These are phyloP conservation scores for Geoglossum glabrum DNA, from an alignment of 495 filamentous ascomycete genomes.

Conservation along the genomic window DNA sequence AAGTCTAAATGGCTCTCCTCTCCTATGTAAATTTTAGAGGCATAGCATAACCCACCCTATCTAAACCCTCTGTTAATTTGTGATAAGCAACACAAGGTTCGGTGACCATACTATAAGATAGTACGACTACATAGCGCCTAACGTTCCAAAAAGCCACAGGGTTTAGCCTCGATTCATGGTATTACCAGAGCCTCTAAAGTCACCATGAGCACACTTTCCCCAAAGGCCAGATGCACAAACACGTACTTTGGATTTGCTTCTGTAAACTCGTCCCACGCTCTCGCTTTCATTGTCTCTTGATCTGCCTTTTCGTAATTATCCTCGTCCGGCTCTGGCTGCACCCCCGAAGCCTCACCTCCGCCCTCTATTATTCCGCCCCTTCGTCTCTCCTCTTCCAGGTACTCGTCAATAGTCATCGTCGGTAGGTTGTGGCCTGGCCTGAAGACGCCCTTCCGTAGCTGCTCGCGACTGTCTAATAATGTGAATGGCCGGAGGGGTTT, in stretches of 20 bases:
- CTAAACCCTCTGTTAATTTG: not conserved
- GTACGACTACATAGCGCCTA: not conserved
- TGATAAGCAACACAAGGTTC: not conserved
- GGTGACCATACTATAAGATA: not conserved
- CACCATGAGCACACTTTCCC: constrained; percentile 4
- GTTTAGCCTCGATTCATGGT: constrained; percentile 60
- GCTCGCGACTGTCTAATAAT: constrained; percentile 53
- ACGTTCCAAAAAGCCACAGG: not conserved
- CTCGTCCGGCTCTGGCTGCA: constrained; percentile 56
- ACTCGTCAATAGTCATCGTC: constrained; percentile 96
- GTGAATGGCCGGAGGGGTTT: constrained; percentile 88
- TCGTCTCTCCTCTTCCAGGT: constrained; percentile 74
- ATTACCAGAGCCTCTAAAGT: constrained; percentile 49
- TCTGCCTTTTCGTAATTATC: constrained; percentile 75
- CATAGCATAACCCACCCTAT: too few species aligned
- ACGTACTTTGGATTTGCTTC: constrained; percentile 61
- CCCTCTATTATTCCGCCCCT: constrained; percentile 84
- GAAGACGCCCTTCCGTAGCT: constrained; percentile 69
- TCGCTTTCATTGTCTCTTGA: constrained; percentile 75
- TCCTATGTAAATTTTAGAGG: not conserved
- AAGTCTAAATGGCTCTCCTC: not conserved
- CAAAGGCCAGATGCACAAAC: not conserved
- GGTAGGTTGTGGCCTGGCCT: constrained; percentile 78
- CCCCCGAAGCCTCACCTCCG: constrained; percentile 60
- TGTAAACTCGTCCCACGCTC: constrained; percentile 87